phyloP scores from a whole-genome alignment of 768 basidiomycete genomes.

The Saitozyma podzolica region DNA sequence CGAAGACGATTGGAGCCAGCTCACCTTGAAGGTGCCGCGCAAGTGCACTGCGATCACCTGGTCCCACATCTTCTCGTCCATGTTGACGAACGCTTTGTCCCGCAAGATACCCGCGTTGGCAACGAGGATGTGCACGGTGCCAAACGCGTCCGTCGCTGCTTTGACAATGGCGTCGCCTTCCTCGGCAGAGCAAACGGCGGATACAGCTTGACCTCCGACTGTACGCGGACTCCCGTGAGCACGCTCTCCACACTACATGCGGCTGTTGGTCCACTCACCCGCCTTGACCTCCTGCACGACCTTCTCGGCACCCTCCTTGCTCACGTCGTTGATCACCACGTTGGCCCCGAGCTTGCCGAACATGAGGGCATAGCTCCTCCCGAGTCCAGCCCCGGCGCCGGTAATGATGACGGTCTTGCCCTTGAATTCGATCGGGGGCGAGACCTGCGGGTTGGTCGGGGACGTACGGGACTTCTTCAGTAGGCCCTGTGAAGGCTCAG shows the following conservation, averaged over 20 bases:
- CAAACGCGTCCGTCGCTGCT: conserved; percentile 80
- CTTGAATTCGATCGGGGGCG: conserved; percentile 73
- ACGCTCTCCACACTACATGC: too few species aligned
- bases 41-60: conserved; percentile 84
- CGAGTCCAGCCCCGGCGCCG: conserved; percentile 91
- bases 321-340: conserved; percentile 94
- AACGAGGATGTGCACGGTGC: conserved; percentile 79
- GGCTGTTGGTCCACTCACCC: conserved; percentile 56
- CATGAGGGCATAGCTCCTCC: conserved; percentile 87
- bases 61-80: conserved; percentile 94
- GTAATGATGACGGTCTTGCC: conserved; percentile 91
- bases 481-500: conserved; percentile 53
- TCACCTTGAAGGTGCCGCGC: conserved; percentile 82
- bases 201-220: conserved; percentile 86
- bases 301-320: conserved; percentile 73
- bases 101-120: conserved; percentile 93
- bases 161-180: conserved; percentile 89
- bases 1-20: not conserved
- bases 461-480: conserved; percentile 67
- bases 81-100: conserved; percentile 85
- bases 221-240: too few species aligned
- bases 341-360: conserved; percentile 91
- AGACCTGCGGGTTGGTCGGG: conserved; percentile 67
- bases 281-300: conserved; percentile 85
- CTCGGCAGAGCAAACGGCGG: conserved; percentile 83